Evolutionary conservation across 768 basidiomycete species (phyloP).

Genomic region (Tephrocybe sp.): DNA sequence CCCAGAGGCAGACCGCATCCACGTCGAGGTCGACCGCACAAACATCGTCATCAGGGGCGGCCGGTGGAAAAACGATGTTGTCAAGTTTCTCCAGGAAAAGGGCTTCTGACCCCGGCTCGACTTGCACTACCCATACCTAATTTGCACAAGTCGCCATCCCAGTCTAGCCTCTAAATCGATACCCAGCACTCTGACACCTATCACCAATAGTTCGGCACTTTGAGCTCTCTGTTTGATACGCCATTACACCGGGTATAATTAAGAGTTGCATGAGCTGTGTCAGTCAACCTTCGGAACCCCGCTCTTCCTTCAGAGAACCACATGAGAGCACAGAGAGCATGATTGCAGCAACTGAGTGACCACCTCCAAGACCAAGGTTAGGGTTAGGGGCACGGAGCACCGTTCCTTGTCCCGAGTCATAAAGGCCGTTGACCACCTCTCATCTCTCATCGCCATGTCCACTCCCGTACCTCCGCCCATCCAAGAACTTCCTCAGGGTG

Average conservation of each 20-base stretch:
- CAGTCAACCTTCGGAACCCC: neutral
- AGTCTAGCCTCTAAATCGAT: constrained; percentile 3
- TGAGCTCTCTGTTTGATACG: neutral
- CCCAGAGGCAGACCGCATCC: constrained; percentile 47
- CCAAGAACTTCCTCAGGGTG: constrained; percentile 38
- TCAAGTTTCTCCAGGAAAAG: constrained; percentile 59
- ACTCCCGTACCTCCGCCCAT: constrained; percentile 29
- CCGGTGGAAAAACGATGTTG: constrained; percentile 59
- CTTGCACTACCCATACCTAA: constrained; percentile 9
- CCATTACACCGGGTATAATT: neutral
- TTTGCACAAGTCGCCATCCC: constrained; percentile 9
- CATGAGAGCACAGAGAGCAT: neutral
- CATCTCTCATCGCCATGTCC: constrained; percentile 21
- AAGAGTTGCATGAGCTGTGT: neutral
- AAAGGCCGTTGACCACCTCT: constrained; percentile 11
- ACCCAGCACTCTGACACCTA: constrained; percentile 5
- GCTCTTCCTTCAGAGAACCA: neutral
- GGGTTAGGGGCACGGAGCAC: constrained; percentile 29
- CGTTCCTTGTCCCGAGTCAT: constrained; percentile 18
- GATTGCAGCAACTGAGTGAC: neutral
- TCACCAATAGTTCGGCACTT: neutral
- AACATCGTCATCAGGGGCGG: constrained; percentile 64
- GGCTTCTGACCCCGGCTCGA: constrained; percentile 51
- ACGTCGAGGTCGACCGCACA: constrained; percentile 44
- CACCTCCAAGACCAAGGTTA: constrained; percentile 19